Evolutionary conservation across 805 yeast species (phyloP).

Genomic region (Candida gorgasii): DNA sequence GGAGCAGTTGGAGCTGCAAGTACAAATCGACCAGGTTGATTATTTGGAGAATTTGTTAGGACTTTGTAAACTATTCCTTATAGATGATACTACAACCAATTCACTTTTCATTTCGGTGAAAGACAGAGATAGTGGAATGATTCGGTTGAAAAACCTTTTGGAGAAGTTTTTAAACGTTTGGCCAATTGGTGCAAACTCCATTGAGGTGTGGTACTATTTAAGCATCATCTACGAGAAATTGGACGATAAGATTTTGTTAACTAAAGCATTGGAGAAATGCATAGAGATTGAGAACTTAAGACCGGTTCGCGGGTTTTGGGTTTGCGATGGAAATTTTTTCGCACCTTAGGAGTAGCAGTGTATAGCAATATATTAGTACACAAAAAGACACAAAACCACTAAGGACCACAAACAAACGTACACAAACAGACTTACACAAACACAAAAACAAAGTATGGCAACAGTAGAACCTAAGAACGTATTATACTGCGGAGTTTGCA

Average conservation of each 20-base stretch:
- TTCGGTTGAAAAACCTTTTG: conserved; percentile 51
- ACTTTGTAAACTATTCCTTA: conserved; percentile 49
- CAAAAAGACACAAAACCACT: not conserved
- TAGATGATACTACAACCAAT: conserved; percentile 34
- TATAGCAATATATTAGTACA: not conserved
- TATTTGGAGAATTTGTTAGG: conserved; percentile 58
- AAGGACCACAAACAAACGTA: too few species aligned
- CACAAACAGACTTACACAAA: not conserved
- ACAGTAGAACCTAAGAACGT: conserved; percentile 35
- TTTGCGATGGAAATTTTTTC: conserved; percentile 26
- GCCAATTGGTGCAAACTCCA: conserved; percentile 40
- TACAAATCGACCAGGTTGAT: conserved; percentile 26
- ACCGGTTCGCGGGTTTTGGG: conserved; percentile 49
- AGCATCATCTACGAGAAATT: conserved; percentile 61
- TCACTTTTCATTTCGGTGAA: conserved; percentile 52
- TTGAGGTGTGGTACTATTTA: conserved; percentile 72
- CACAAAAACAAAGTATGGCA: conserved; percentile 12
- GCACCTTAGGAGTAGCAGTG: not conserved
- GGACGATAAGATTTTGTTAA: conserved; percentile 51
- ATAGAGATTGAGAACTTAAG: conserved; percentile 62
- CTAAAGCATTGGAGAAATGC: conserved; percentile 58
- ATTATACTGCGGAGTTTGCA: conserved; percentile 75
- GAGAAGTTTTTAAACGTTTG: conserved; percentile 38
- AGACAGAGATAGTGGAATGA: conserved; percentile 62
- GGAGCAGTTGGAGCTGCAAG: conserved; percentile 37